Evolutionary conservation across 148 eudicot species (phyloP).

Genomic region (Amaranthus hypochondriacus): DNA sequence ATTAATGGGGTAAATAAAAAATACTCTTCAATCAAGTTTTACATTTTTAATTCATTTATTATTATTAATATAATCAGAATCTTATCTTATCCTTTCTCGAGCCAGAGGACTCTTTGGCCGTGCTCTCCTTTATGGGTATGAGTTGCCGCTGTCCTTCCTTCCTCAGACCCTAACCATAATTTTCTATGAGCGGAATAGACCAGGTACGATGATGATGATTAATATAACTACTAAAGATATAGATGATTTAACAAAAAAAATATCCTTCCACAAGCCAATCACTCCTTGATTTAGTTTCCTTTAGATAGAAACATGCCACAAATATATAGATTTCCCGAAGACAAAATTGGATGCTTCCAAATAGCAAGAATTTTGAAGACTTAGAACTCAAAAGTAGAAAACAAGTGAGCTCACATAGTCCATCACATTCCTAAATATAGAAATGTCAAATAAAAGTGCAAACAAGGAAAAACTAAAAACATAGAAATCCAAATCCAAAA

Average conservation of each 20-base stretch:
- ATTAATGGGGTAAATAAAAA: too few species aligned
- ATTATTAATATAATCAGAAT: too few species aligned
- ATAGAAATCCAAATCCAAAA: not conserved
- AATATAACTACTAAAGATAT: too few species aligned
- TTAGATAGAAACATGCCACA: not conserved
- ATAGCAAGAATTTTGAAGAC: not conserved
- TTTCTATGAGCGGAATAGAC: too few species aligned
- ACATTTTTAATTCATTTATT: not conserved
- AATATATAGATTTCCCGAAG: not conserved
- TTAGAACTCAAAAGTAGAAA: not conserved
- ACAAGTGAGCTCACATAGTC: not conserved
- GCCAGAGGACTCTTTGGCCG: too few species aligned
- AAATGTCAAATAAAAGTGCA: not conserved
- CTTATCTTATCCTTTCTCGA: too few species aligned
- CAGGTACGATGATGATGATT: too few species aligned
- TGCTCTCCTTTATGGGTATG: too few species aligned
- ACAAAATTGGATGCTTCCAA: constrained; percentile 6
- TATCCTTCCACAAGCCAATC: too few species aligned
- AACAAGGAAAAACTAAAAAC: not conserved
- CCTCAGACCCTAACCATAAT: too few species aligned
- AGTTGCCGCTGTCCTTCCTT: too few species aligned
- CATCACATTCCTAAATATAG: not conserved
- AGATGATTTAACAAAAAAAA: too few species aligned
- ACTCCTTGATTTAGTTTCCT: not conserved
- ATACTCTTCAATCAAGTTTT: not conserved